Percentiles rank a stretch among this genome's conserved stretches.
phyloP scores from a whole-genome alignment of 345 rosid genomes.

The Moricandia moricandioides region DNA sequence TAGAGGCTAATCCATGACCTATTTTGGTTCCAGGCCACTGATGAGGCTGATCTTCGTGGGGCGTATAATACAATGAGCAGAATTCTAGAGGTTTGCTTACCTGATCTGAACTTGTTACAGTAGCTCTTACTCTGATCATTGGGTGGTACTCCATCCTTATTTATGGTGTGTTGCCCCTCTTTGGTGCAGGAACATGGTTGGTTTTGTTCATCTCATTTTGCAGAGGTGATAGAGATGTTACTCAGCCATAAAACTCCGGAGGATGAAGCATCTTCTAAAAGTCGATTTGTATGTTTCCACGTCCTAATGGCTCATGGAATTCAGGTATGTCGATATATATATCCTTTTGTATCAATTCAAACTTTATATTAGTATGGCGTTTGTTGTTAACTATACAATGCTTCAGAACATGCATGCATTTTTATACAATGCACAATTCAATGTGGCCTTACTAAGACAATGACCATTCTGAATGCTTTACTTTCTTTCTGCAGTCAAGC shows the following conservation, averaged over 20 bases:
- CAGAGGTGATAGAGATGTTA: constrained; percentile 69
- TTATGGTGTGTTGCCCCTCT: constrained; percentile 22
- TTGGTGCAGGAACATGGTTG: constrained; percentile 65
- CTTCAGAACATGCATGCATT: background rate
- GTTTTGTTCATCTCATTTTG: constrained; percentile 66
- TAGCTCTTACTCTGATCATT: background rate
- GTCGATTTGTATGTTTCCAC: constrained; percentile 75
- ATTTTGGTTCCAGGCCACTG: constrained; percentile 47
- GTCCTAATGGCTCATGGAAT: constrained; percentile 62
- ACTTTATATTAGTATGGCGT: background rate
- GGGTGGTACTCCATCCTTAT: constrained; percentile 5
- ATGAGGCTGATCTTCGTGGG: constrained; percentile 53
- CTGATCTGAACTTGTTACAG: constrained; percentile 15
- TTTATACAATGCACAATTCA: background rate
- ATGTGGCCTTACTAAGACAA: background rate
- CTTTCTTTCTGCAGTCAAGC: constrained; percentile 49
- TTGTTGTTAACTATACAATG: background rate
- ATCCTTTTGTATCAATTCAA: constrained; percentile 4
- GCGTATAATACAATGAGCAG: constrained; percentile 68
- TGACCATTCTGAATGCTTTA: constrained; percentile 20
- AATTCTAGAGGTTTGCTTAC: constrained; percentile 59
- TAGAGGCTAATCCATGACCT: constrained; percentile 22
- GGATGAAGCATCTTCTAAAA: constrained; percentile 48
- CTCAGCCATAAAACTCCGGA: constrained; percentile 51
- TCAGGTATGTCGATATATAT: constrained; percentile 45